phyloP scores from a whole-genome alignment of 192 early-diverging fungal species.

The Phycomyces blakesleeanus region DNA sequence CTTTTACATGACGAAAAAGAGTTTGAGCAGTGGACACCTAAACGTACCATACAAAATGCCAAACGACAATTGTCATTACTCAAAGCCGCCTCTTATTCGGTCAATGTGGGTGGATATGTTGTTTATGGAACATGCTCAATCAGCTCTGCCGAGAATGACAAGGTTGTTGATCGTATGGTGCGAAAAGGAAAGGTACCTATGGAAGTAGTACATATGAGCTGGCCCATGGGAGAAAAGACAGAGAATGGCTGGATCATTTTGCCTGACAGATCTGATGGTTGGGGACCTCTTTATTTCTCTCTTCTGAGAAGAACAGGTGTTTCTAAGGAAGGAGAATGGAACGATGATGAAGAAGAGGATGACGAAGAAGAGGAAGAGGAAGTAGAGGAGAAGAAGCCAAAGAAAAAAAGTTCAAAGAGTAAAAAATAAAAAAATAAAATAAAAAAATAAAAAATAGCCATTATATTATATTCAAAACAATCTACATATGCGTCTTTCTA shows the following conservation, averaged over 20 bases:
- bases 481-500: too few species aligned
- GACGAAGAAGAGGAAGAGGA: neutral
- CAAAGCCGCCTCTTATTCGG: conserved; percentile 31
- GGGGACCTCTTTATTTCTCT: conserved; percentile 55
- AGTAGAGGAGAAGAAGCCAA: neutral
- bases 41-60: conserved; percentile 34
- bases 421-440: too few species aligned
- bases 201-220: conserved; percentile 27
- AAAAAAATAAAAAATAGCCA: too few species aligned
- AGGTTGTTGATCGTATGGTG: conserved; percentile 40
- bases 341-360: neutral
- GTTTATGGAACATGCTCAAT: conserved; percentile 55
- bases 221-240: conserved; percentile 47
- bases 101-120: conserved; percentile 36
- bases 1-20: conserved; percentile 41
- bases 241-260: conserved; percentile 50
- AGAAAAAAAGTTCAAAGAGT: neutral
- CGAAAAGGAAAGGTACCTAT: conserved; percentile 33
- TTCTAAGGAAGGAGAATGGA: conserved; percentile 1
- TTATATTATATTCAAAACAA: too few species aligned
- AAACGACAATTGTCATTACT: conserved; percentile 41
- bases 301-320: conserved; percentile 32
- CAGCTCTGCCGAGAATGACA: conserved; percentile 46
- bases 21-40: conserved; percentile 40
- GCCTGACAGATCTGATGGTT: conserved; percentile 46